These are phyloP conservation scores for Pseudomassariella vexata DNA, from an alignment of 2,329 filamentous ascomycete species.

Conservation along the genomic window DNA sequence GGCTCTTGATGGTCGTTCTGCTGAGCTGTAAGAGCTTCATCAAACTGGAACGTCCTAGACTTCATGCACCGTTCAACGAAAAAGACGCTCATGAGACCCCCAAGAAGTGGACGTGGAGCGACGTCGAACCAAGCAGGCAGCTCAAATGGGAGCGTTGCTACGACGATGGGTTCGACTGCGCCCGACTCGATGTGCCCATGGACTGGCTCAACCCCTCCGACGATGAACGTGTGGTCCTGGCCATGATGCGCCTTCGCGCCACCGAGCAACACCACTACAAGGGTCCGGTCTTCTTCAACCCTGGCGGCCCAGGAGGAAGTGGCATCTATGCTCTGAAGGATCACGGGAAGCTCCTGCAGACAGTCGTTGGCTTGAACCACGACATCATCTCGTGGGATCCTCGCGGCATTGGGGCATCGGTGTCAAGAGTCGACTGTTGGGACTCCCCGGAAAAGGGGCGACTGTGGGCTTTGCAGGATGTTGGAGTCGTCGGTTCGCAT, in stretches of 20 bases:
- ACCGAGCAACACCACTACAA: conserved; percentile 17
- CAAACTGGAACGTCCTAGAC: too few relatives aligned
- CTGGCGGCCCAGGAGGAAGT: conserved; percentile 28
- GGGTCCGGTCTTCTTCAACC: conserved; percentile 34
- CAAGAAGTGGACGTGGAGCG: conserved; percentile 13
- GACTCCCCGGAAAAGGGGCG: conserved; percentile 31
- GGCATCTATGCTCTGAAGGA: conserved; percentile 32
- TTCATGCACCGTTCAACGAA: too few relatives aligned
- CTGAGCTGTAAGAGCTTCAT: too few relatives aligned
- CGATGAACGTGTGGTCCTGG: conserved; percentile 25
- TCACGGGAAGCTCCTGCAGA: conserved; percentile 37
- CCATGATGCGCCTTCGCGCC: conserved; percentile 31
- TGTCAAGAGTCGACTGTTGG: conserved; percentile 48
- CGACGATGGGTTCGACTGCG: conserved; percentile 27
- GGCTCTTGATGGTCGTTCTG: too few relatives aligned
- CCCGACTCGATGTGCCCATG: conserved; percentile 31
- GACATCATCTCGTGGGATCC: conserved; percentile 48
- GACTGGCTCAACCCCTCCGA: conserved; percentile 32
- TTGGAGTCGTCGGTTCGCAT: conserved; percentile 40
- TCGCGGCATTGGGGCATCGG: conserved; percentile 43
- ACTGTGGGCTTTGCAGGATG: conserved; percentile 37
- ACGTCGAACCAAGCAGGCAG: conserved; percentile 23
- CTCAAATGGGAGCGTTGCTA: conserved; percentile 30
- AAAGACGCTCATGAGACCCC: background rate
- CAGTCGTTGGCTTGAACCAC: conserved; percentile 39